phyloP scores from a whole-genome alignment of 306 rosid species.

The Adenanthera pavonina region DNA sequence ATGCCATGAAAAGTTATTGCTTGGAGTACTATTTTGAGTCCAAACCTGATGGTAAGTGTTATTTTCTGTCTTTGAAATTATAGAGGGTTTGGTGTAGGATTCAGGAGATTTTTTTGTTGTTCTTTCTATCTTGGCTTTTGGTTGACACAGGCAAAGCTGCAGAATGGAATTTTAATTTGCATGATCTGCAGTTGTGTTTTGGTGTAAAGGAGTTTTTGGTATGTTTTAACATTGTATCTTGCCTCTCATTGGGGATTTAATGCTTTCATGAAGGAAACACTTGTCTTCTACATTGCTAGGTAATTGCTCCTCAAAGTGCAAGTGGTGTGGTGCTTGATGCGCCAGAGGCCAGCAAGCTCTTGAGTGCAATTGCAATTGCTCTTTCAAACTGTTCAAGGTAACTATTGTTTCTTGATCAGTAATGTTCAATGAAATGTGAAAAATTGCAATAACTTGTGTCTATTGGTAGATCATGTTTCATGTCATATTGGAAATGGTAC shows the following conservation, averaged over 20 bases:
- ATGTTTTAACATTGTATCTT: conserved; percentile 41
- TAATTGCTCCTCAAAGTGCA: conserved; percentile 96
- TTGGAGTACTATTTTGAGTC: conserved; percentile 81
- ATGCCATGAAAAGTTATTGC: conserved; percentile 73
- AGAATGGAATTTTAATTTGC: conserved; percentile 69
- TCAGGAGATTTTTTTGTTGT: conserved; percentile 24
- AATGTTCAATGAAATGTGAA: conserved; percentile 32
- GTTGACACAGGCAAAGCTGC: conserved; percentile 56
- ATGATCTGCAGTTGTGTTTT: conserved; percentile 87
- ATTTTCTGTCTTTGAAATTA: neutral
- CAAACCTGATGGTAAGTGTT: conserved; percentile 57
- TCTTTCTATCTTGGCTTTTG: conserved; percentile 37
- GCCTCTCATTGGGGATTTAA: conserved; percentile 22
- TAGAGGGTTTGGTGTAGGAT: conserved; percentile 25
- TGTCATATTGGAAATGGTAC: conserved; percentile 17
- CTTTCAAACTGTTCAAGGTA: conserved; percentile 94
- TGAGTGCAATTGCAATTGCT: conserved; percentile 98
- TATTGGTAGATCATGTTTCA: neutral
- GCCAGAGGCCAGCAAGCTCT: conserved; percentile 95
- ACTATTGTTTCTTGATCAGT: conserved; percentile 29
- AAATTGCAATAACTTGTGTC: conserved; percentile 17
- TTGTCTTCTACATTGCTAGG: conserved; percentile 55
- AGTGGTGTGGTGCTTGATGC: conserved; percentile 96
- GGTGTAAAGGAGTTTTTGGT: conserved; percentile 95
- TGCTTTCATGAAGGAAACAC: conserved; percentile 14